A percentile compares a stretch with the other conserved stretches of the same genome.
Conservation (phyloP, 495 filamentous ascomycete species). For the Staphylotrichum tortipilum region DNA sequence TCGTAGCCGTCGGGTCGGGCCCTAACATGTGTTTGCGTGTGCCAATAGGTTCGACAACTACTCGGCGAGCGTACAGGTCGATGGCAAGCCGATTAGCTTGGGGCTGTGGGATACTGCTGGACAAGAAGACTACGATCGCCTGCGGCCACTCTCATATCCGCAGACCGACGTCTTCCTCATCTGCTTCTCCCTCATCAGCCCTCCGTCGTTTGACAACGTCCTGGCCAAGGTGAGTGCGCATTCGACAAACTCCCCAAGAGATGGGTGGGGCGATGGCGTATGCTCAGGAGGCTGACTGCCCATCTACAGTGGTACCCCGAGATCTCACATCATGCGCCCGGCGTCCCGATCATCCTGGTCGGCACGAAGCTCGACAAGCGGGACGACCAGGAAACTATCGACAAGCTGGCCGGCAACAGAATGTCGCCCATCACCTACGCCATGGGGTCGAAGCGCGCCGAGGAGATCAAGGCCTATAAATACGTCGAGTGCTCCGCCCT, state of each 20-base stretch:
- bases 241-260: too few species aligned
- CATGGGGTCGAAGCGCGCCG: conserved; percentile 71
- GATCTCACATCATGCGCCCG: conserved; percentile 92
- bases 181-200: conserved; percentile 97
- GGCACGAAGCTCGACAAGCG: conserved; percentile 95
- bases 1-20: conserved; percentile 50
- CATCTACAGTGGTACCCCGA: conserved; percentile 78
- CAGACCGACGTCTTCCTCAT: conserved; percentile 98
- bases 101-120: conserved; percentile 98
- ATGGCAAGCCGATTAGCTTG: conserved; percentile 92
- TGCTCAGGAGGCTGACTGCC: conserved; percentile 19
- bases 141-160: conserved; percentile 91
- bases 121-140: conserved; percentile 95
- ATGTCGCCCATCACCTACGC: conserved; percentile 92
- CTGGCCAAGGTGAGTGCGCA: conserved; percentile 78
- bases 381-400: conserved; percentile 74
- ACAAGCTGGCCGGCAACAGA: conserved; percentile 69
- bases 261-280: too few species aligned
- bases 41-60: conserved; percentile 88
- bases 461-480: conserved; percentile 88
- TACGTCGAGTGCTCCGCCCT: conserved; percentile 98
- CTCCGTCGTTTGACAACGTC: conserved; percentile 95
- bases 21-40: conserved; percentile 27
- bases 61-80: conserved; percentile 96
- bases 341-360: conserved; percentile 92